Percentiles rank a stretch among this genome's conserved stretches.
Conservation (phyloP, 495 filamentous ascomycete genomes). For the Extremus antarcticus region DNA sequence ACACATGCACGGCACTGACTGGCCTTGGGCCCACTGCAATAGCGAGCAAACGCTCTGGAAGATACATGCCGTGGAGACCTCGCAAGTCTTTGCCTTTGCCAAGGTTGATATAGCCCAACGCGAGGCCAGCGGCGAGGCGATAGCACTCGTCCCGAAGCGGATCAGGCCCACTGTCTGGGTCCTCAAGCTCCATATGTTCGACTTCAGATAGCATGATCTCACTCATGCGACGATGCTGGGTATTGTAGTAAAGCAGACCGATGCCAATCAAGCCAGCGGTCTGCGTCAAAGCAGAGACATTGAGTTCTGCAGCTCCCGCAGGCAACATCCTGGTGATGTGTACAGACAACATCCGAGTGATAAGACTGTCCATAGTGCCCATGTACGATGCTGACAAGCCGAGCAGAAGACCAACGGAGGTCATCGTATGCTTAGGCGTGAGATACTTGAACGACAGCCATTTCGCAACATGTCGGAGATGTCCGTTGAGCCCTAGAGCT, state of each 20-base stretch:
- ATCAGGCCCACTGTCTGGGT: constrained; percentile 46
- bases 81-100: constrained; percentile 78
- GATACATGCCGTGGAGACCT: constrained; percentile 86
- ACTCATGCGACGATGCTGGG: constrained; percentile 95
- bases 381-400: constrained; percentile 87
- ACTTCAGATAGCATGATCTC: constrained; percentile 98
- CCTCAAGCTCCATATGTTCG: constrained; percentile 67
- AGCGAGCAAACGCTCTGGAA: constrained; percentile 75
- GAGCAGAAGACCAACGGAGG: constrained; percentile 85
- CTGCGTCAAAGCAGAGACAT: constrained; percentile 86
- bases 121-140: constrained; percentile 83
- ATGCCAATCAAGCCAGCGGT: constrained; percentile 97
- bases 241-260: constrained; percentile 85
- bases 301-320: constrained; percentile 72
- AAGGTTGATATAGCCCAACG: constrained; percentile 89
- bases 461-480: constrained; percentile 83
- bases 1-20: constrained; percentile 76
- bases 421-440: constrained; percentile 97
- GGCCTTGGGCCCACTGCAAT: constrained; percentile 80
- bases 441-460: constrained; percentile 99
- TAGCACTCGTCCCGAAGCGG: constrained; percentile 89
- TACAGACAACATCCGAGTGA: constrained; percentile 91
- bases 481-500: constrained; percentile 88
- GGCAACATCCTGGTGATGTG: constrained; percentile 93
- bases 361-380: constrained; percentile 90